A percentile compares a stretch with the other conserved stretches of the same genome.
These are phyloP conservation scores for Phaeoacremonium minimum DNA, from an alignment of 2,329 filamentous ascomycete species.

Conservation along the genomic window DNA sequence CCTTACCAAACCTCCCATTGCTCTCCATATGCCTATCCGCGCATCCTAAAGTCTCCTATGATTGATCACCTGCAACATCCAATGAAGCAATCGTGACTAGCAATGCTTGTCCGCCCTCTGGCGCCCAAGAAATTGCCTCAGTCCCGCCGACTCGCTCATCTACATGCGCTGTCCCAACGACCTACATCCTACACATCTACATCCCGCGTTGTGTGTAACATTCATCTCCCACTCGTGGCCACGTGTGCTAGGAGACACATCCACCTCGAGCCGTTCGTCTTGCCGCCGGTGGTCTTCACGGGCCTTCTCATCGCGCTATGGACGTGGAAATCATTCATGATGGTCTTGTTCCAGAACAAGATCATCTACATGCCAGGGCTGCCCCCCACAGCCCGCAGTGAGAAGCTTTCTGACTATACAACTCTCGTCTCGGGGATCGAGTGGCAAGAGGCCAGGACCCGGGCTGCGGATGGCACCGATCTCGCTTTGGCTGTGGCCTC, in stretches of 20 bases:
- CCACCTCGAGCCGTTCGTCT: constrained; percentile 38
- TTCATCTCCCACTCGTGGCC: not conserved
- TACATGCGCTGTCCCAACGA: too few species aligned
- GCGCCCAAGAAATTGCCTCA: too few species aligned
- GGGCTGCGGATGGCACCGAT: constrained; percentile 60
- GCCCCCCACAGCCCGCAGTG: constrained; percentile 64
- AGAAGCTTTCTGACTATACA: constrained; percentile 62
- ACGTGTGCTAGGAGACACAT: constrained; percentile 19
- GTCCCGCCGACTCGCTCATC: too few species aligned
- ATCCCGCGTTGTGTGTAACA: too few species aligned
- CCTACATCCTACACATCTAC: too few species aligned
- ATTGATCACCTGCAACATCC: too few species aligned
- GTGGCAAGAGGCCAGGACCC: constrained; percentile 63
- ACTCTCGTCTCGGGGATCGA: constrained; percentile 53
- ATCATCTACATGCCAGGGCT: constrained; percentile 79
- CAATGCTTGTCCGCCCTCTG: too few species aligned
- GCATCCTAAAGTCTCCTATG: too few species aligned
- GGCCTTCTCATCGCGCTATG: constrained; percentile 63
- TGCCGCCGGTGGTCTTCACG: constrained; percentile 63
- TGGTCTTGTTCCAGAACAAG: constrained; percentile 74
- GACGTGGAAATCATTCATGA: constrained; percentile 66
- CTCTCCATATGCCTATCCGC: too few species aligned
- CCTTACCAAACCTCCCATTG: too few species aligned
- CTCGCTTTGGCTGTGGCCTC: constrained; percentile 56
- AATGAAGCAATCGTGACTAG: too few species aligned